Base-by-base conservation (phyloP, 2,329 filamentous ascomycete genomes). In the Bipolaris gigantea region DNA sequence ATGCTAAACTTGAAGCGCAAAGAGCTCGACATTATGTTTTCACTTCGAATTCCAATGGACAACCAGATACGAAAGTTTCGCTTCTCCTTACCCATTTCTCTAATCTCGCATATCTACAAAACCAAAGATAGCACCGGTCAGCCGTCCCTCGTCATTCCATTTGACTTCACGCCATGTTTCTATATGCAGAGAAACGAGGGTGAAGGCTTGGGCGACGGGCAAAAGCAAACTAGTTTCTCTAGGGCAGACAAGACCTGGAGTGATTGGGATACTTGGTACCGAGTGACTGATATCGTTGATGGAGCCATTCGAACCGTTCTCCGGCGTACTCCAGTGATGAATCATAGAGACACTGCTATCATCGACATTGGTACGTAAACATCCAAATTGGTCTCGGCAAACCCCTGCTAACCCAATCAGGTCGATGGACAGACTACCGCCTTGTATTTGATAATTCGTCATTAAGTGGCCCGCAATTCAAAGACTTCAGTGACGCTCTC, bases 241-340 rank as follows among this genome's bases (percentile, higher is more conserved):
- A 65, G 4, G 5, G 60, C 57, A 18, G 73, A 44, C 61, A 69
- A 13, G 66, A 48, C 38, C n/a, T 89, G 85, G 86, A 78, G 71
- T 41, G 81, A 84, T 19, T 76, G 76, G 55, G 79, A 84, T 58
- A 74, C 78, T 0, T 89, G 85, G 85, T 83, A 79, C 52, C 80
- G 87, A 18, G 85, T 88, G 61, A 88, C 86, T 0, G 80, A 85
- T 57, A 81, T 89, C 21, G 77, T 83, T n/a, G 76, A 79, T 50
- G 66, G 77, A 33, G 75, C 8, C 7, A 56, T 47, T 15, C 39
- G 52, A 21, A 59, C 68, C 8, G 60, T 57, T 2, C 27, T 70
- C 9, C 51, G 57, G 16, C 41, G n/a, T 1, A 35, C 46, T 15
- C 69, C 73, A 0, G 39, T 73, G 16, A 68, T 65, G 61, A 62